A percentile compares a stretch with the other conserved stretches of the same genome.
These are phyloP conservation scores for Trifolium repens DNA, from an alignment of 306 rosid species.

Conservation along the genomic window DNA sequence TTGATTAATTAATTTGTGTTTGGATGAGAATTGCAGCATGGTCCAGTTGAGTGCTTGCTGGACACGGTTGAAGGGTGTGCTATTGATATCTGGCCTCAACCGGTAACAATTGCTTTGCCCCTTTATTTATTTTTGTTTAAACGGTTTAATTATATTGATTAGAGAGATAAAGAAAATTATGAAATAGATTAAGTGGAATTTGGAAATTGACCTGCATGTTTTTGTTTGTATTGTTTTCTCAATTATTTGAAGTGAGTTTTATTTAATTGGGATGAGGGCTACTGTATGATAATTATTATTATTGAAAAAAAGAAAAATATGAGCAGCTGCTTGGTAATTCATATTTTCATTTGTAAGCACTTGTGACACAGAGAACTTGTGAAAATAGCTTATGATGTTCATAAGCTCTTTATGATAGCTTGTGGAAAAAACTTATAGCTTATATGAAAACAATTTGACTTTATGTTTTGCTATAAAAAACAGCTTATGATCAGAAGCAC, in stretches of 20 bases:
- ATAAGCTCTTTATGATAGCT: not conserved
- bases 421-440: not conserved
- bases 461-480: too few species aligned
- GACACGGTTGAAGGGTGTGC: slow-evolving; percentile 91
- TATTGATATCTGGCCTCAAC: slow-evolving; percentile 71
- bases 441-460: not conserved
- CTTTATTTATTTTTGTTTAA: not conserved
- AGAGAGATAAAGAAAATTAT: too few species aligned
- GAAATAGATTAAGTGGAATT: not conserved
- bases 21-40: slow-evolving; percentile 67
- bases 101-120: slow-evolving; percentile 53
- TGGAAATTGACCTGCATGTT: not conserved
- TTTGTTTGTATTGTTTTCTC: not conserved
- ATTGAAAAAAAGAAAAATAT: not conserved
- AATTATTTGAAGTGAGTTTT: not conserved
- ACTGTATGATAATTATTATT: not conserved
- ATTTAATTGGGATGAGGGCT: not conserved
- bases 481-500: too few species aligned
- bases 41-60: slow-evolving; percentile 76
- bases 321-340: not conserved
- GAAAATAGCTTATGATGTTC: too few species aligned
- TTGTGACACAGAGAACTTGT: not conserved
- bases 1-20: slow-evolving; percentile 1
- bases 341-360: too few species aligned
- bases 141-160: too few species aligned